Evolutionary conservation across 192 early-diverging fungal genomes (phyloP).

Genomic region (Irineochytrium annulatum): DNA sequence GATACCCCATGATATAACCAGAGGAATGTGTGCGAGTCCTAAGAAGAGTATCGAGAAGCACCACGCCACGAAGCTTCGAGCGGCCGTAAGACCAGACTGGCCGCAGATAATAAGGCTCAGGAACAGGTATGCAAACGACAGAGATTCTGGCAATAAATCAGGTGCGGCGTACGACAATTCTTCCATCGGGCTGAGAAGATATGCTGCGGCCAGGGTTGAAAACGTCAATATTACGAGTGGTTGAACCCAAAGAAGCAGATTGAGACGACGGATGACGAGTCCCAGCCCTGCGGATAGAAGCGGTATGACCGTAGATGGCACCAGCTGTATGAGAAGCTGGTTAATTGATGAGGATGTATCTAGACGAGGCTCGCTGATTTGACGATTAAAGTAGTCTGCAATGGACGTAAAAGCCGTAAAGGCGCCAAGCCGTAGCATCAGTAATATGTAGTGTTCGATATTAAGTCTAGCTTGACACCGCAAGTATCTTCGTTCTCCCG

Average conservation of each 20-base stretch:
- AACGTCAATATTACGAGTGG: slow-evolving; percentile 8
- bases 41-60: slow-evolving; percentile 17
- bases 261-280: background rate
- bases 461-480: slow-evolving; percentile 6
- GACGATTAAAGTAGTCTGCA: slow-evolving; percentile 19
- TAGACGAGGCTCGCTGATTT: background rate
- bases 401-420: background rate
- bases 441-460: background rate
- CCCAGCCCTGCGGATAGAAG: background rate
- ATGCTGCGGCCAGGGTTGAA: slow-evolving; percentile 11
- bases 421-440: background rate
- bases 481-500: slow-evolving; percentile 15
- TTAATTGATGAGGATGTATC: background rate
- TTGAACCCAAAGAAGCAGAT: slow-evolving; percentile 9
- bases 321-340: slow-evolving; percentile 6
- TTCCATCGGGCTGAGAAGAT: slow-evolving; percentile 19
- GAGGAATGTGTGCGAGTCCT: slow-evolving; percentile 14
- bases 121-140: slow-evolving; percentile 14
- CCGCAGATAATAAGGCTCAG: background rate
- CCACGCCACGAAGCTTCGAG: slow-evolving; percentile 15
- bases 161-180: slow-evolving; percentile 7
- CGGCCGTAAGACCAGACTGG: slow-evolving; percentile 6
- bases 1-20: slow-evolving; percentile 9
- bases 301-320: slow-evolving; percentile 10
- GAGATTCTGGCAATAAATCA: slow-evolving; percentile 16